Evolutionary conservation across 768 basidiomycete species (phyloP).

Genomic region (Calocybe cyanea): DNA sequence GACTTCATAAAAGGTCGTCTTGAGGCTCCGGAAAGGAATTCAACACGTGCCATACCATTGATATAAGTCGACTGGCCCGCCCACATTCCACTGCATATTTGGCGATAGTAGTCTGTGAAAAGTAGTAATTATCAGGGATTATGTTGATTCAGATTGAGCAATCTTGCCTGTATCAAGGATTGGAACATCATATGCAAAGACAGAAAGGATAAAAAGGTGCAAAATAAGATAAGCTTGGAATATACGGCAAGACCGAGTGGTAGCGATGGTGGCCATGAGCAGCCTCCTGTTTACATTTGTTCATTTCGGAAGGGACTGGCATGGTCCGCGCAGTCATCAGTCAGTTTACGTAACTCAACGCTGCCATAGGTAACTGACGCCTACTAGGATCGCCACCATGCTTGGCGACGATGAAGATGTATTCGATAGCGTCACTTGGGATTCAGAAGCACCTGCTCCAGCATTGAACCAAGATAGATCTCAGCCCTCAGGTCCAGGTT

Average conservation of each 20-base stretch:
- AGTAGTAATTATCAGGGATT: slow-evolving; percentile 4
- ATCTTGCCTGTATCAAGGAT: slow-evolving; percentile 57
- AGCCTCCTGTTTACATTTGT: slow-evolving; percentile 32
- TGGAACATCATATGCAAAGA: slow-evolving; percentile 56
- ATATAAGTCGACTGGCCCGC: slow-evolving; percentile 74
- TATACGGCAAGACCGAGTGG: slow-evolving; percentile 9
- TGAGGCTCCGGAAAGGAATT: not conserved
- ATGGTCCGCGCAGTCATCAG: slow-evolving; percentile 14
- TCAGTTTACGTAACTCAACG: slow-evolving; percentile 12
- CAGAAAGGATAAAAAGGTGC: slow-evolving; percentile 25
- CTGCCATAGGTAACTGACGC: slow-evolving; percentile 4
- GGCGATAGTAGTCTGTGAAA: slow-evolving; percentile 65
- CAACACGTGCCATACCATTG: slow-evolving; percentile 55
- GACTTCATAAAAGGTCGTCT: slow-evolving; percentile 37
- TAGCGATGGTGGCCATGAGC: slow-evolving; percentile 17
- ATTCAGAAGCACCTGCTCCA: slow-evolving; percentile 57
- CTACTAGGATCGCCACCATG: slow-evolving; percentile 32
- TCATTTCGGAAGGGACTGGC: slow-evolving; percentile 22
- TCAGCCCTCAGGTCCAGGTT: slow-evolving; percentile 61
- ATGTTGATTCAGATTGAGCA: slow-evolving; percentile 8
- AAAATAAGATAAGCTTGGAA: slow-evolving; percentile 16
- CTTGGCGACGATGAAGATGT: slow-evolving; percentile 86
- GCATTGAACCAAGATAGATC: slow-evolving; percentile 42
- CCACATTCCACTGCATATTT: slow-evolving; percentile 97
- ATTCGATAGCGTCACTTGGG: slow-evolving; percentile 91